Evolutionary conservation across 495 filamentous ascomycete species (phyloP).

Genomic region (Clavariopsis aquatica): DNA sequence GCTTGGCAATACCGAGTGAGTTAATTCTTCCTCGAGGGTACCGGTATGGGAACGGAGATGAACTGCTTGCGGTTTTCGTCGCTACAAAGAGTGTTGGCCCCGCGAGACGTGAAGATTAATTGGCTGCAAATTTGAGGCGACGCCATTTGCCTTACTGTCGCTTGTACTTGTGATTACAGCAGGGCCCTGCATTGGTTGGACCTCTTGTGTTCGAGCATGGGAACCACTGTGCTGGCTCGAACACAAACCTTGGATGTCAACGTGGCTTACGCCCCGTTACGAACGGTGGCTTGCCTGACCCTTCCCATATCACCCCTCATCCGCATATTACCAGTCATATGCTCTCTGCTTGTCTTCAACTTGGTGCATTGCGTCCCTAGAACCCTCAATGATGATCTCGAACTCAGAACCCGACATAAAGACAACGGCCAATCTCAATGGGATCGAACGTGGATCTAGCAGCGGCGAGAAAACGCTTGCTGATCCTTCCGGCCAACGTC

Average conservation of each 20-base stretch:
- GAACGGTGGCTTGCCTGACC: background rate
- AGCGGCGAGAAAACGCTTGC: constrained; percentile 18
- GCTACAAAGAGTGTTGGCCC: background rate
- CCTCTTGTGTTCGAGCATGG: background rate
- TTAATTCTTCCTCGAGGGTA: no score
- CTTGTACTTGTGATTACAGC: background rate
- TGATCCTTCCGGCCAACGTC: background rate
- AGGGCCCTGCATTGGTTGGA: background rate
- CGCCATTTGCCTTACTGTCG: background rate
- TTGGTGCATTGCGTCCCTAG: background rate
- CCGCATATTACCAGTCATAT: constrained; percentile 1
- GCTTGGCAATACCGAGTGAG: no score
- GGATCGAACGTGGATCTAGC: constrained; percentile 17
- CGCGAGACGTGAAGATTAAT: background rate
- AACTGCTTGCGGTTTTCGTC: background rate
- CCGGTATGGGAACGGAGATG: no score
- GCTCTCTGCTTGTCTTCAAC: background rate
- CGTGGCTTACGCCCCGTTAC: background rate
- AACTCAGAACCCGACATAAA: constrained; percentile 7
- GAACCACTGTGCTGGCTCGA: background rate
- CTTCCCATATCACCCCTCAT: constrained; percentile 6
- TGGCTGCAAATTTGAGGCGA: background rate
- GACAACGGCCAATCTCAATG: constrained; percentile 6
- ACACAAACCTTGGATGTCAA: background rate
- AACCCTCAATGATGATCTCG: constrained; percentile 9